These are phyloP conservation scores for Lentinula sp. DNA, from an alignment of 768 basidiomycete genomes.

Conservation along the genomic window DNA sequence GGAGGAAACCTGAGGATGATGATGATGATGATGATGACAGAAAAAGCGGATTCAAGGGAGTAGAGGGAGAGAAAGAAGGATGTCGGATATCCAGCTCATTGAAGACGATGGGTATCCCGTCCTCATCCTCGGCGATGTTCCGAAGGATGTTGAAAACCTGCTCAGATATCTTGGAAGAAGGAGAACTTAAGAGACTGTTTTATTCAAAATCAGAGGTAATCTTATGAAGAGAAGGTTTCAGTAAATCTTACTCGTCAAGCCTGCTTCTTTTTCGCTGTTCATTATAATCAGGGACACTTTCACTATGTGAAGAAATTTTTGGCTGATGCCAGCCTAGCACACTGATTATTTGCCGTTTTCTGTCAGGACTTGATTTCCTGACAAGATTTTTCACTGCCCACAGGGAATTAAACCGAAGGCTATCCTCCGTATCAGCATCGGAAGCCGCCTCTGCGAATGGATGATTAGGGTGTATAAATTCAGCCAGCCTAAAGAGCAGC, in stretches of 20 bases:
- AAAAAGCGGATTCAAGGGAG: too few relatives aligned
- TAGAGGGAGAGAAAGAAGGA: slow-evolving; percentile 19
- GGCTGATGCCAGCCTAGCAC: slow-evolving; percentile 65
- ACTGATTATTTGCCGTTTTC: slow-evolving; percentile 64
- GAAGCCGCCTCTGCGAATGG: not conserved
- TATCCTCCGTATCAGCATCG: slow-evolving; percentile 33
- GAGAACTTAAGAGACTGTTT: slow-evolving; percentile 16
- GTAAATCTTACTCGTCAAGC: slow-evolving; percentile 1
- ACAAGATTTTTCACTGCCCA: slow-evolving; percentile 88
- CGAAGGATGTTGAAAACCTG: slow-evolving; percentile 64
- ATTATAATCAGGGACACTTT: not conserved
- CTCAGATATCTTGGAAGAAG: slow-evolving; percentile 56
- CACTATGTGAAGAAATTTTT: slow-evolving; percentile 14
- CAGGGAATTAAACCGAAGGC: slow-evolving; percentile 62
- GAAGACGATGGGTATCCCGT: slow-evolving; percentile 59
- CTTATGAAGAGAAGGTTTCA: not conserved
- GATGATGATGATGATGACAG: slow-evolving; percentile 30
- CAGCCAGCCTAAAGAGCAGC: slow-evolving; percentile 56
- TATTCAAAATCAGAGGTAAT: not conserved
- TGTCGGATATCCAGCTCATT: slow-evolving; percentile 28
- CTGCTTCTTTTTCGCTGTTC: not conserved
- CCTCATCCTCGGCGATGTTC: slow-evolving; percentile 61
- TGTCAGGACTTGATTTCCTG: slow-evolving; percentile 50
- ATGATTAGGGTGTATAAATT: slow-evolving; percentile 35
- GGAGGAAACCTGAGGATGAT: not conserved